Percentiles rank a stretch among this genome's conserved stretches.
Conservation (phyloP, 2,329 filamentous ascomycete genomes). For the Beauveria scarabaeidicola region DNA sequence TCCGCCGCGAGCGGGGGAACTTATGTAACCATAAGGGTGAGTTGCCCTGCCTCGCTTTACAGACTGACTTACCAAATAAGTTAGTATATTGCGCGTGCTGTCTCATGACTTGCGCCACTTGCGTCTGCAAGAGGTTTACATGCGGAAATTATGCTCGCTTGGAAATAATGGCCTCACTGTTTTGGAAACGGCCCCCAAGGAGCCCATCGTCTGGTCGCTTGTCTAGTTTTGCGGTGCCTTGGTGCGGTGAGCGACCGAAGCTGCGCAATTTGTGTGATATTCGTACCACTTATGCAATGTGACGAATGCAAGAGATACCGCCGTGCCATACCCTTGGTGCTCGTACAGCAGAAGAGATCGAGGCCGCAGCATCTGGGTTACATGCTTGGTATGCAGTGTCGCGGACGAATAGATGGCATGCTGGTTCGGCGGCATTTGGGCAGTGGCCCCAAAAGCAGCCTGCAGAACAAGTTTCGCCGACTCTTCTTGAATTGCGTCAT, state of each 20-base stretch:
- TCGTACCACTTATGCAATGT: neutral
- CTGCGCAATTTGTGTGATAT: neutral
- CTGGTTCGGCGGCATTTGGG: neutral
- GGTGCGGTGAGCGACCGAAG: neutral
- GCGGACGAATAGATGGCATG: neutral
- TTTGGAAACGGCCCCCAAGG: too few species aligned
- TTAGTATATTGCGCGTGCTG: neutral
- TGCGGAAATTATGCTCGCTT: too few species aligned
- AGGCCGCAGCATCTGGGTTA: neutral
- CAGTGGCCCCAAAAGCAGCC: neutral
- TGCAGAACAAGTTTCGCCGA: too few species aligned
- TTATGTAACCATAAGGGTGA: neutral
- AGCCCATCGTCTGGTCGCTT: neutral
- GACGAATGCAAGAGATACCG: neutral
- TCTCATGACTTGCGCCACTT: neutral
- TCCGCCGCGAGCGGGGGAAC: neutral
- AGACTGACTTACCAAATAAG: too few species aligned
- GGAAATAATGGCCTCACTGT: neutral
- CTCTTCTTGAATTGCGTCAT: neutral
- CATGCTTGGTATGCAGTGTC: neutral
- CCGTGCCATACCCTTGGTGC: neutral
- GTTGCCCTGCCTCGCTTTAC: neutral
- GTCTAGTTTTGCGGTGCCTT: neutral
- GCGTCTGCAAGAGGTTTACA: neutral
- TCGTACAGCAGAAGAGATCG: neutral